phyloP scores from a whole-genome alignment of 768 basidiomycete genomes.

The Rhodotorula toruloides region DNA sequence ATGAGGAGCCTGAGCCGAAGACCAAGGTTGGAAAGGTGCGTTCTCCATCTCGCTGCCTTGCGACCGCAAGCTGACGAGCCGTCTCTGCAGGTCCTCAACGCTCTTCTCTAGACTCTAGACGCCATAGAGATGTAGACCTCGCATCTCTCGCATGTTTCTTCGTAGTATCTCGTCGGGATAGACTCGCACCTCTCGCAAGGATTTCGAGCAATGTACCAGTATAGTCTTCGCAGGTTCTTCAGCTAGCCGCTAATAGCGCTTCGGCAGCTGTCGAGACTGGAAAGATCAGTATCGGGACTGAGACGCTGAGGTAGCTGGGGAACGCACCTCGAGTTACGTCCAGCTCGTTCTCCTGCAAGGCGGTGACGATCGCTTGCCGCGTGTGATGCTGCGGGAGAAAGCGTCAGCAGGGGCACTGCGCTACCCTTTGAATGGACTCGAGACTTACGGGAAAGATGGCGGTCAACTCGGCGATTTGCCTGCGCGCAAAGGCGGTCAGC shows the following conservation, averaged over 20 bases:
- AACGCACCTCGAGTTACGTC: conserved; percentile 4
- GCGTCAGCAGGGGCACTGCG: neutral
- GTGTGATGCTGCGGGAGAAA: conserved; percentile 16
- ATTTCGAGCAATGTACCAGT: no score
- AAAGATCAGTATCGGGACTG: neutral
- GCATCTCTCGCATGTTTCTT: no score
- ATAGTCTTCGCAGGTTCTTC: no score
- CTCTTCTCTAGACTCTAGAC: no score
- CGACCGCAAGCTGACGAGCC: no score
- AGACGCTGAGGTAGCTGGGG: neutral
- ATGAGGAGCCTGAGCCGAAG: no score
- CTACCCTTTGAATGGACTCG: neutral
- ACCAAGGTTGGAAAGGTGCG: no score
- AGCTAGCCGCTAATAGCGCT: neutral
- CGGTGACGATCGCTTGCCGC: conserved; percentile 9
- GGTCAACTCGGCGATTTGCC: conserved; percentile 21
- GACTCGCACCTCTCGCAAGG: no score
- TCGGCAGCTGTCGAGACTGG: neutral
- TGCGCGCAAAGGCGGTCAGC: neutral
- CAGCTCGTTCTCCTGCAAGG: conserved; percentile 12
- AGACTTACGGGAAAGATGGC: conserved; percentile 22
- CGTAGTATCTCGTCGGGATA: no score
- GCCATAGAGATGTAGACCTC: no score
- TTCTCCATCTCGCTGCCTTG: no score
- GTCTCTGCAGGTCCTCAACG: no score